phyloP scores from a whole-genome alignment of 495 filamentous ascomycete genomes.

The Amphirosellinia nigrospora region DNA sequence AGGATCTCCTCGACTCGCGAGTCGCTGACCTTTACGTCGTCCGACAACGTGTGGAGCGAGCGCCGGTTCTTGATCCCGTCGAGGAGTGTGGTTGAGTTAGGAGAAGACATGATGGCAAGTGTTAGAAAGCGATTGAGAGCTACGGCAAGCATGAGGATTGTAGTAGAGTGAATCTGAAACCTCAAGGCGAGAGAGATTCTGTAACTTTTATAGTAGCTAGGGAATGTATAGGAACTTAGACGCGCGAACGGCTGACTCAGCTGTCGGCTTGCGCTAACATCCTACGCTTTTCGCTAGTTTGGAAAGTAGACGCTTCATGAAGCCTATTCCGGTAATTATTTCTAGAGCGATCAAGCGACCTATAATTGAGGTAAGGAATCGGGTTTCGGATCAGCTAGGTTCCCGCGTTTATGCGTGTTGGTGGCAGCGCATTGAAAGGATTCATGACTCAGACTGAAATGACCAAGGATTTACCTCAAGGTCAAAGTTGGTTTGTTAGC shows the following conservation, averaged over 20 bases:
- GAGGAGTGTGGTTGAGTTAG: background rate
- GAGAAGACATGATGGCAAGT: background rate
- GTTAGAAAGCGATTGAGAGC: background rate
- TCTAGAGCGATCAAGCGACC: no score
- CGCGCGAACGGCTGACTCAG: background rate
- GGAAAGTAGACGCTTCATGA: background rate
- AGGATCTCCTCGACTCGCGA: background rate
- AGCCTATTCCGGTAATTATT: no score
- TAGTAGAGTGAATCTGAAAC: no score
- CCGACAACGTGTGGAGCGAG: background rate
- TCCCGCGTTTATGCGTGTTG: background rate
- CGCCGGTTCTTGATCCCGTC: constrained; percentile 6
- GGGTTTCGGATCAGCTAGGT: background rate
- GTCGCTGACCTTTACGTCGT: background rate
- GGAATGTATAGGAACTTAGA: background rate
- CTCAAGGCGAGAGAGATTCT: background rate
- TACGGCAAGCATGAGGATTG: no score
- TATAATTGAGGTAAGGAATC: background rate
- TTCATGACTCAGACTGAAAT: background rate
- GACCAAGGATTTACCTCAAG: no score
- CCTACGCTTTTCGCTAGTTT: background rate
- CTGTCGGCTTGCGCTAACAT: background rate
- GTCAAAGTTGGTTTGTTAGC: no score
- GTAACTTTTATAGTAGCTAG: background rate
- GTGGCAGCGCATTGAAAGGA: background rate